Conservation (phyloP, 2,329 filamentous ascomycete species). For the Sphaerostilbella broomeana region DNA sequence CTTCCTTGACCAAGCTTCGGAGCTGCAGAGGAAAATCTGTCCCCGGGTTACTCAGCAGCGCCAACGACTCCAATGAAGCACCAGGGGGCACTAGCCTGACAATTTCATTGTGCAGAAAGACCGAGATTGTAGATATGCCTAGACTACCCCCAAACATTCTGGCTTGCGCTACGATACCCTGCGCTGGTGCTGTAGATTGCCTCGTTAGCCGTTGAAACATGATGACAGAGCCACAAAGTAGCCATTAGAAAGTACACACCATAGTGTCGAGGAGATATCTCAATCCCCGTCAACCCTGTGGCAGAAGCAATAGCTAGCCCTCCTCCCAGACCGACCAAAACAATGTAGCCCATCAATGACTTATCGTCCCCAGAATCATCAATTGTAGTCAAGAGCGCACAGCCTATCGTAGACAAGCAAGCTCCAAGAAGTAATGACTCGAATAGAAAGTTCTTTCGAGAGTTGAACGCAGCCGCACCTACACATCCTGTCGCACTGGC, state of each 20-base stretch:
- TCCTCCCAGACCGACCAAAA: constrained; percentile 45
- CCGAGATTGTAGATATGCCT: constrained; percentile 47
- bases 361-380: constrained; percentile 28
- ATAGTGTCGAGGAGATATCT: constrained; percentile 38
- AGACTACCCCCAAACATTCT: constrained; percentile 48
- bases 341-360: constrained; percentile 43
- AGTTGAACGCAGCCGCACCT: not conserved
- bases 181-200: constrained; percentile 36
- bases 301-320: constrained; percentile 40
- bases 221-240: too few relatives aligned
- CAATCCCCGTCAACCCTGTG: constrained; percentile 38
- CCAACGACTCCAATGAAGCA: constrained; percentile 23
- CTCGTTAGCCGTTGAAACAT: too few relatives aligned
- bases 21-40: constrained; percentile 23
- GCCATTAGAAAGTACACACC: constrained; percentile 31
- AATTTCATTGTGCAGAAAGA: constrained; percentile 33
- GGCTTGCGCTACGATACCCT: constrained; percentile 45
- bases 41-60: constrained; percentile 18
- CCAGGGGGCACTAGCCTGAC: constrained; percentile 22
- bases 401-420: constrained; percentile 39
- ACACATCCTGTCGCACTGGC: not conserved
- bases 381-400: constrained; percentile 38
- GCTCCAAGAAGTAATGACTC: constrained; percentile 25
- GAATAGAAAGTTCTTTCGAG: not conserved
- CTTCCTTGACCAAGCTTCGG: constrained; percentile 26